phyloP scores from a whole-genome alignment of 441 rosid genomes.

The Pelargonium myrrhifolium region DNA sequence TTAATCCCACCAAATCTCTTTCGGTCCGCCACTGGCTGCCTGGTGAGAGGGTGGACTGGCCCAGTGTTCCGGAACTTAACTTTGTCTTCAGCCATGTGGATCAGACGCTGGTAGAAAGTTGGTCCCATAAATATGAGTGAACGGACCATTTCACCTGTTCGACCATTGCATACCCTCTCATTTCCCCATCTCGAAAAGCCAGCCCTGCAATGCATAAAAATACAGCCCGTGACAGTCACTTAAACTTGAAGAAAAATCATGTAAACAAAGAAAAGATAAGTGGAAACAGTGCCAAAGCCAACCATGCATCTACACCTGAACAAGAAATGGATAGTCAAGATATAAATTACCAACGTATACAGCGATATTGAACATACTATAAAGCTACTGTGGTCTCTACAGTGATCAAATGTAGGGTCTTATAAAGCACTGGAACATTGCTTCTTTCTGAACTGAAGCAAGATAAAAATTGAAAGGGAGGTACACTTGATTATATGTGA shows the following conservation, averaged over 20 bases:
- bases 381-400: too few relatives aligned
- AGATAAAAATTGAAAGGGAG: too few relatives aligned
- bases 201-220: slow-evolving; percentile 42
- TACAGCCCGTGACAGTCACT: too few relatives aligned
- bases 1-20: slow-evolving; percentile 82
- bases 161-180: slow-evolving; percentile 71
- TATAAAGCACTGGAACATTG: too few relatives aligned
- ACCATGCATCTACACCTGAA: neutral
- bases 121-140: slow-evolving; percentile 83
- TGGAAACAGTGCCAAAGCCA: neutral
- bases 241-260: neutral
- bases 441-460: too few relatives aligned
- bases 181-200: slow-evolving; percentile 84
- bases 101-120: slow-evolving; percentile 72
- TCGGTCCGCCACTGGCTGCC: slow-evolving; percentile 82
- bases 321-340: neutral
- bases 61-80: slow-evolving; percentile 93
- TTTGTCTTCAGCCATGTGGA: slow-evolving; percentile 91
- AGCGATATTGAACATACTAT: too few relatives aligned
- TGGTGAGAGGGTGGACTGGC: slow-evolving; percentile 81
- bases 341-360: neutral
- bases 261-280: neutral
- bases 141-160: slow-evolving; percentile 62
- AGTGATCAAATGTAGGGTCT: too few relatives aligned
- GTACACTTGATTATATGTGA: neutral